These are phyloP conservation scores for Saccharomyces jurei DNA, from an alignment of 805 yeast species.

Conservation along the genomic window DNA sequence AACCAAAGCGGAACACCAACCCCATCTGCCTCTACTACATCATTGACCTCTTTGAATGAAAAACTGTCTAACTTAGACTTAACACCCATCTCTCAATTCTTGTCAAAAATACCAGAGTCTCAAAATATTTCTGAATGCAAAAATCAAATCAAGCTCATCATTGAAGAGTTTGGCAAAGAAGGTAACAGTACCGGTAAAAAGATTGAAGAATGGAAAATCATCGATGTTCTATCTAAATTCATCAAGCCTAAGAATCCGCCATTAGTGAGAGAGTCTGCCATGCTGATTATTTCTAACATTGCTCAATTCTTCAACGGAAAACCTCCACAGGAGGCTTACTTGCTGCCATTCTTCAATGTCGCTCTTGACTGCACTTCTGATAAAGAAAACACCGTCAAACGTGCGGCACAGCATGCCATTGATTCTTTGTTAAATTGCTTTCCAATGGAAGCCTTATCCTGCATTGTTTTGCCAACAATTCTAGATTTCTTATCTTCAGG, in stretches of 20 bases:
- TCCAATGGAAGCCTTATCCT: constrained; percentile 71
- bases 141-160: constrained; percentile 32
- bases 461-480: constrained; percentile 57
- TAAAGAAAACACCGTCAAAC: constrained; percentile 76
- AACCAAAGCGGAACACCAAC: constrained; percentile 29
- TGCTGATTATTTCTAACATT: constrained; percentile 49
- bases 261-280: constrained; percentile 68
- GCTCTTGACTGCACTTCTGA: constrained; percentile 74
- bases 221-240: constrained; percentile 55
- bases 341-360: constrained; percentile 52
- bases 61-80: constrained; percentile 58
- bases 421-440: constrained; percentile 62
- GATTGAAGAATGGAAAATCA: constrained; percentile 58
- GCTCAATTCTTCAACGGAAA: constrained; percentile 58
- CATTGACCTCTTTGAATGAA: constrained; percentile 63
- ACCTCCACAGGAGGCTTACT: constrained; percentile 67
- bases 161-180: constrained; percentile 38
- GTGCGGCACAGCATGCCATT: constrained; percentile 75
- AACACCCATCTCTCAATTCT: constrained; percentile 56
- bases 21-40: constrained; percentile 55
- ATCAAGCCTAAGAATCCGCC: constrained; percentile 67
- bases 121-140: constrained; percentile 32
- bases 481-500: constrained; percentile 60
- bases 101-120: constrained; percentile 32
- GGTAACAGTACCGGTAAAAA: constrained; percentile 29